Base-by-base conservation (phyloP, 108 stramenopile genomes). In the Nitzschia sp. region DNA sequence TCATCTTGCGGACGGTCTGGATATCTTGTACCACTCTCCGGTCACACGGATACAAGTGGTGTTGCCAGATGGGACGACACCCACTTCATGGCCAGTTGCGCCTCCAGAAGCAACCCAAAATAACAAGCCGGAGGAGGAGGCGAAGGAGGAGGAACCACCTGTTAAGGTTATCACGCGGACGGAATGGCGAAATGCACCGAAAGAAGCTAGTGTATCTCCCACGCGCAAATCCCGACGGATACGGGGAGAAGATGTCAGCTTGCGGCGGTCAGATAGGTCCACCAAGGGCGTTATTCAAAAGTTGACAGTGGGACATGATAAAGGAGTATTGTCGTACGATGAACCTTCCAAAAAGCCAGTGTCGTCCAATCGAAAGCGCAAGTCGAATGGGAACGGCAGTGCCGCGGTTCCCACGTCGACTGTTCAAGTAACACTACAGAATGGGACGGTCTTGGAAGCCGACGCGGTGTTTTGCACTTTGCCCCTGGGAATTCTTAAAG, bases 401-500 rank as follows among this genome's bases (percentile, higher is more conserved):
- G 21, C 8, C 46, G 34, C 25, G 3, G 32, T 23, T 0, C 51
- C 56, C 8, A 24, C 64, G 18, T 62, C 76, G 3, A 53, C 29
- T 13, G 75, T 80, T 0, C 84, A 81, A 42, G 80, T 87, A 21
- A 86, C 78, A 0, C 70, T 86, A 24, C 72, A 70, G 23, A 63
- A 80, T 73, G 89, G 89, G 9, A 66, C 83, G 17, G 86, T 88
- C 1, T 61, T 94, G 49, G 85, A 91, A 66, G 90, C 87, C 8
- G 88, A 94, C 75, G 82, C 85, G 18, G 84, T 94, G 25, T 72
- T 97, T 36, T 87, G 92, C 24, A 94, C 97, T 11, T 57, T 94
- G 18, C 97, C 97, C 23, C 72, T 96, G 30, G 94, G 94, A 3
- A 86, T 96, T 38, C 71, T 97, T 46, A 94, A 95, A 47, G 31